These are phyloP conservation scores for Backusella tuberculispora DNA, from an alignment of 192 early-diverging fungal species.

Conservation along the genomic window DNA sequence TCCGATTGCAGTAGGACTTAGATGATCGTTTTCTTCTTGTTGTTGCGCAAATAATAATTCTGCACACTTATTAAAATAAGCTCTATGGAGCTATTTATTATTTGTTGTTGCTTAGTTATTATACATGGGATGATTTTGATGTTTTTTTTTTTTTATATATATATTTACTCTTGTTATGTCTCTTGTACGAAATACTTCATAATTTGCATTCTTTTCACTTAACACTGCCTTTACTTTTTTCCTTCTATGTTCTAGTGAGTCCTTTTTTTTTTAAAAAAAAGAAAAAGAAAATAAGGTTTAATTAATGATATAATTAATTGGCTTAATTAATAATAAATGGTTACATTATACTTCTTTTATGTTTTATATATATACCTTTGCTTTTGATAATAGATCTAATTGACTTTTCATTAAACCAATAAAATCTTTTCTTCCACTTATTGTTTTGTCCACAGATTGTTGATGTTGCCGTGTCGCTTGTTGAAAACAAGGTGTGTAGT, in stretches of 20 bases:
- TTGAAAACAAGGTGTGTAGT: neutral
- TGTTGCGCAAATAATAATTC: constrained; percentile 10
- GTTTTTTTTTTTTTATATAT: neutral
- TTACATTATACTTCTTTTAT: no score
- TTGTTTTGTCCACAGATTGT: constrained; percentile 11
- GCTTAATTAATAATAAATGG: neutral
- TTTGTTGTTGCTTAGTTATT: neutral
- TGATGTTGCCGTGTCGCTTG: constrained; percentile 6
- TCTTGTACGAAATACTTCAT: constrained; percentile 17
- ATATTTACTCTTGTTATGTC: constrained; percentile 23
- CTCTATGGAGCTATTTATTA: constrained; percentile 14
- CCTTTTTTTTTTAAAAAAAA: neutral
- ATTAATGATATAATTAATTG: neutral
- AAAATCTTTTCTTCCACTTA: constrained; percentile 4
- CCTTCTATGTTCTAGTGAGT: constrained; percentile 14
- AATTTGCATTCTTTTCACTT: constrained; percentile 18
- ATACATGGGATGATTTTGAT: no score
- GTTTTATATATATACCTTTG: no score
- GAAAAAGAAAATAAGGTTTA: neutral
- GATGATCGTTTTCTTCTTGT: neutral
- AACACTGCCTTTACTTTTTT: constrained; percentile 22
- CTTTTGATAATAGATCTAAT: constrained; percentile 16
- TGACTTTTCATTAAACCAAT: constrained; percentile 10
- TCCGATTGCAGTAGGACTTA: neutral
- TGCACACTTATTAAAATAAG: constrained; percentile 23